Evolutionary conservation across 2,329 filamentous ascomycete genomes (phyloP).

Genomic region (Coniosporium tulheliwenetii): DNA sequence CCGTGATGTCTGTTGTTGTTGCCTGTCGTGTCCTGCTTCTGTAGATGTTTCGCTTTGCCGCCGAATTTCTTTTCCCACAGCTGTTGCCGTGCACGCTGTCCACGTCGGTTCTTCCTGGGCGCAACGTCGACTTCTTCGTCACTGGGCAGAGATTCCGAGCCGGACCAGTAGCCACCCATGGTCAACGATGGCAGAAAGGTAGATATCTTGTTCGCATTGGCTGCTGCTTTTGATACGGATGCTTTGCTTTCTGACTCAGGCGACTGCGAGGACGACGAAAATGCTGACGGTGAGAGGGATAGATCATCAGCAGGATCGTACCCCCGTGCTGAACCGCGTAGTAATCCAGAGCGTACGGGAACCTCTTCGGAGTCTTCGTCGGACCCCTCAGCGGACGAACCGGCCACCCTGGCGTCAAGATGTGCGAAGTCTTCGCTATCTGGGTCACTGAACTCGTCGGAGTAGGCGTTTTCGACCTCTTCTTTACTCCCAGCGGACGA

Average conservation of each 20-base stretch:
- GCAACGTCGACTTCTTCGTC: slow-evolving; percentile 32
- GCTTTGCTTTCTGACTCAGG: slow-evolving; percentile 5
- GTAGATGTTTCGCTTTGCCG: slow-evolving; percentile 49
- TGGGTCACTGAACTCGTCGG: neutral
- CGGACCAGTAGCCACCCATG: slow-evolving; percentile 62
- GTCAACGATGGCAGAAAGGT: slow-evolving; percentile 63
- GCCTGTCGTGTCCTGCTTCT: slow-evolving; percentile 24
- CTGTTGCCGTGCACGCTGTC: slow-evolving; percentile 61
- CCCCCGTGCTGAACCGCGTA: too few species aligned
- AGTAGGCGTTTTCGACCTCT: neutral
- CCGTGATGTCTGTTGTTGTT: slow-evolving; percentile 30
- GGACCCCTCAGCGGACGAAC: slow-evolving; percentile 3
- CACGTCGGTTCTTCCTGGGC: slow-evolving; percentile 55
- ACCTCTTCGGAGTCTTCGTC: slow-evolving; percentile 7
- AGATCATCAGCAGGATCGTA: slow-evolving; percentile 6
- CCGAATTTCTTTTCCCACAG: slow-evolving; percentile 75
- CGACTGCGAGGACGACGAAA: slow-evolving; percentile 13
- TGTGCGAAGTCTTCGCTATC: neutral
- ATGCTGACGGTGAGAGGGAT: slow-evolving; percentile 7
- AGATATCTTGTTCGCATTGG: slow-evolving; percentile 23
- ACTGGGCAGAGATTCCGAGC: slow-evolving; percentile 57
- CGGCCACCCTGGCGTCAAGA: slow-evolving; percentile 6
- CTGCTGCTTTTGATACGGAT: slow-evolving; percentile 6
- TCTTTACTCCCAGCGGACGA: neutral
- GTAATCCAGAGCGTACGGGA: neutral